These are phyloP conservation scores for Crithidia sp. DNA, from an alignment of 208 protist species.

Conservation along the genomic window DNA sequence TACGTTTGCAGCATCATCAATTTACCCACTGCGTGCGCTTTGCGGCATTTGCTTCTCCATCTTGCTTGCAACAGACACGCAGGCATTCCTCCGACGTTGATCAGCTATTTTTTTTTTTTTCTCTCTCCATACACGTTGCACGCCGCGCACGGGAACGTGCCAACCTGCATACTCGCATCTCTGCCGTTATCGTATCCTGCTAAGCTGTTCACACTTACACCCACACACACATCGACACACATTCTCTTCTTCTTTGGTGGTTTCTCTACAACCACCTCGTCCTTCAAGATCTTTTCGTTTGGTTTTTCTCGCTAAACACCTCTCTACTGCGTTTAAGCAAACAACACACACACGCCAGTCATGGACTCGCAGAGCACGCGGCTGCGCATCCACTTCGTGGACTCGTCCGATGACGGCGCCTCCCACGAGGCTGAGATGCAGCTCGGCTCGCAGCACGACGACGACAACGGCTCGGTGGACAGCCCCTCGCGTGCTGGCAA, in stretches of 20 bases:
- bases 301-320: neutral
- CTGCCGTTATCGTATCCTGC: no score
- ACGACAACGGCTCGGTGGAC: constrained; percentile 6
- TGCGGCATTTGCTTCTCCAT: no score
- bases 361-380: constrained; percentile 18
- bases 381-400: constrained; percentile 63
- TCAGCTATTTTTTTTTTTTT: no score
- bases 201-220: neutral
- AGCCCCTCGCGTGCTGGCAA: constrained; percentile 1
- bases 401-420: constrained; percentile 77
- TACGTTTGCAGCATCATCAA: no score
- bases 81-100: no score
- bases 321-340: neutral
- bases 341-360: neutral
- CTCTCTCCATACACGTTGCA: no score
- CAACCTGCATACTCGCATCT: no score
- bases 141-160: no score
- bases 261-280: neutral
- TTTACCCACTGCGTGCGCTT: no score
- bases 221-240: constrained; percentile 13
- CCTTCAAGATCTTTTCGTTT: constrained; percentile 18
- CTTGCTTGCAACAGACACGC: no score
- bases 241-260: constrained; percentile 24
- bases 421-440: constrained; percentile 51
- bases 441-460: constrained; percentile 22